Evolutionary conservation across 2,329 filamentous ascomycete species (phyloP), one percentile per base, ranked within the genome.

Genomic region (Chrysosphaeria jannelii): DNA sequence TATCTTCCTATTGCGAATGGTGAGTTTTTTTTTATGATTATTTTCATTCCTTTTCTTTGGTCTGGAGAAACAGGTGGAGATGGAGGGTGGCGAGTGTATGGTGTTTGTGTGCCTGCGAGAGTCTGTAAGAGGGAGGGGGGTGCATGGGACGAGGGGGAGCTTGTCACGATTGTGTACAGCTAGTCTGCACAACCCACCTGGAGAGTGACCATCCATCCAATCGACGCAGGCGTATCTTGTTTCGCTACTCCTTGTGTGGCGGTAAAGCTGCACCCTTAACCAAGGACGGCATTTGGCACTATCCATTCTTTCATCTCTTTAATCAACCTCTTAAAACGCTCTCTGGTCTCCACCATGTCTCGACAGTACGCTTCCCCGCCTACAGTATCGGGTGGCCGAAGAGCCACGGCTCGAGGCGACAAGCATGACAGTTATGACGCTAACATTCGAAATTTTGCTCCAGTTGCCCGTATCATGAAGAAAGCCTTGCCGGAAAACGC

Each of bases 1-100:
- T 97, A 85, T 85, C 63, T 97, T 46, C 85, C 85, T 45, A 97
- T 97, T 62, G 85, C 85, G 53, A 97, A 97, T 78, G 85, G 85
- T 97, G 62, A 62, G 85, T 85, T n/a, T 18, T 7, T 22, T 10
- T 23, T 16, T n/a, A n/a, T 12, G 13, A 14, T 13, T n/a, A 6
- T 9, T 9, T 18, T 8, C 7, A 10, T 19, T 9, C n/a, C 17
- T 6, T 21, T 12, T 9, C 11, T 21, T 16, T 21, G 17, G 11
- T 18, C 10, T 14, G n/a, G 8, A 10, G 11, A 13, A 7, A 12
- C 7, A 23, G 11, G 12, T 7, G 10, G 13, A 13, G 8, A 8
- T 12, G 14, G 10, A 10, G 15, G 6, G 15, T 7, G 8, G 12
- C 16, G 16, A n/a, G 16, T n/a, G n/a, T n/a, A n/a, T n/a, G n/a